Conservation (phyloP, 106 monocot genomes). For the Allium sativum region DNA sequence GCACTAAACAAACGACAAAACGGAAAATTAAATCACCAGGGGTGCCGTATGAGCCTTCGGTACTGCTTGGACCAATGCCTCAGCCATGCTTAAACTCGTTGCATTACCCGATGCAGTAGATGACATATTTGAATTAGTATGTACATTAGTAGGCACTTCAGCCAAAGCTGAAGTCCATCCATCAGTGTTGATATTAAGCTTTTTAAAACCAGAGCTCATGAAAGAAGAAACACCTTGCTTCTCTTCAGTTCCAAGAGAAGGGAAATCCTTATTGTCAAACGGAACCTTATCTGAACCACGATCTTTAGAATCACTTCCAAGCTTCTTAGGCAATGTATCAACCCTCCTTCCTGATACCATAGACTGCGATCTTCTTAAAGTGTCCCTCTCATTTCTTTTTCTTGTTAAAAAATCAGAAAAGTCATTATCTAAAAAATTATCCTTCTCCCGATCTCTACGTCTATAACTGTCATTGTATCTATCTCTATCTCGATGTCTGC, state of each 20-base stretch:
- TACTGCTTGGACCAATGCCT: slow-evolving; percentile 56
- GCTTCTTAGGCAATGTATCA: slow-evolving; percentile 32
- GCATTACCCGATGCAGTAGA: slow-evolving; percentile 10
- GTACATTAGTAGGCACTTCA: slow-evolving; percentile 15
- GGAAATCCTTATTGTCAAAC: slow-evolving; percentile 59
- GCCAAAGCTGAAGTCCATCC: slow-evolving; percentile 56
- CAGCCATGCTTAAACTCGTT: slow-evolving; percentile 70
- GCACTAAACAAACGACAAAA: background rate
- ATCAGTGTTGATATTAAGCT: slow-evolving; percentile 23
- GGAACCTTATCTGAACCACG: slow-evolving; percentile 20
- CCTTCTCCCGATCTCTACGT: slow-evolving; percentile 28
- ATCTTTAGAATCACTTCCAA: slow-evolving; percentile 18
- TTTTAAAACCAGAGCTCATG: slow-evolving; percentile 24
- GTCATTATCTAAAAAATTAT: slow-evolving; percentile 15
- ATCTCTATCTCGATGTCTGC: slow-evolving; percentile 29
- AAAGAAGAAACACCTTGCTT: slow-evolving; percentile 35
- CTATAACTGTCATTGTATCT: slow-evolving; percentile 34
- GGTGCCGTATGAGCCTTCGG: slow-evolving; percentile 22
- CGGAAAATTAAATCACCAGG: slow-evolving; percentile 29
- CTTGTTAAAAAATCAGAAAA: slow-evolving; percentile 15
- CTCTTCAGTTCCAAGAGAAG: slow-evolving; percentile 59
- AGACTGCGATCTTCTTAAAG: slow-evolving; percentile 32
- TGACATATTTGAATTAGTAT: slow-evolving; percentile 5
- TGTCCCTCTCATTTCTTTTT: slow-evolving; percentile 31
- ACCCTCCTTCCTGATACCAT: slow-evolving; percentile 22